phyloP scores from a whole-genome alignment of 768 basidiomycete species.

The Hypsizygus marmoreus region DNA sequence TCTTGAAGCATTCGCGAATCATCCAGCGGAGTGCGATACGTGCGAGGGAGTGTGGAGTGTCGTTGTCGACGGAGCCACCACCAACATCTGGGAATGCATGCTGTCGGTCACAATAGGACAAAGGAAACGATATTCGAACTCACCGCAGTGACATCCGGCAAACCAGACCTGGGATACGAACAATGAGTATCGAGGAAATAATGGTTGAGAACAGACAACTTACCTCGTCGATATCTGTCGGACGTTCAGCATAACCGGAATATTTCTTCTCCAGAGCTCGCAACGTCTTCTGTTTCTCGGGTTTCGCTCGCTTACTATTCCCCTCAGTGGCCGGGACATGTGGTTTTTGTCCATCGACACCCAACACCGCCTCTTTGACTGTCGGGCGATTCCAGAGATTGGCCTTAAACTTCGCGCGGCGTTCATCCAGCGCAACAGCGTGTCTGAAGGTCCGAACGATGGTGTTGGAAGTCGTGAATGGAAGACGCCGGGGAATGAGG shows the following conservation, averaged over 20 bases:
- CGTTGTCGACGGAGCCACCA: slow-evolving; percentile 39
- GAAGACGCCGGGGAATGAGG: slow-evolving; percentile 39
- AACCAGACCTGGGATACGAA: slow-evolving; percentile 43
- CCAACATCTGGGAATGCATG: slow-evolving; percentile 25
- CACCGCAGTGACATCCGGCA: slow-evolving; percentile 39
- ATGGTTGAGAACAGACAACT: background rate
- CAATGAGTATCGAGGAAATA: background rate
- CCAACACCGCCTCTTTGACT: slow-evolving; percentile 30
- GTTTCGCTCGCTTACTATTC: background rate
- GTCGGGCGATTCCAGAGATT: slow-evolving; percentile 35
- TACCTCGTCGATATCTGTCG: slow-evolving; percentile 43
- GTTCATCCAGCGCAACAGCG: slow-evolving; percentile 51
- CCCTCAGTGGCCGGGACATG: slow-evolving; percentile 1
- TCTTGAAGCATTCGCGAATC: slow-evolving; percentile 68
- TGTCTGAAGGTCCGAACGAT: slow-evolving; percentile 51
- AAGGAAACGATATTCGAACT: background rate
- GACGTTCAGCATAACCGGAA: slow-evolving; percentile 13
- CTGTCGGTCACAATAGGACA: background rate
- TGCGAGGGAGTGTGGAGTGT: slow-evolving; percentile 47
- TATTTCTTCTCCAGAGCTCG: slow-evolving; percentile 28
- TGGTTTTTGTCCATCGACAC: slow-evolving; percentile 20
- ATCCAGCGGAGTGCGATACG: slow-evolving; percentile 68
- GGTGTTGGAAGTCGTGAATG: slow-evolving; percentile 45
- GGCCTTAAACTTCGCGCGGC: slow-evolving; percentile 48
- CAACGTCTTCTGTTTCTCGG: slow-evolving; percentile 9